Evolutionary conservation across 148 eudicot species (phyloP).

Genomic region (Mesembryanthemum crystallinum): DNA sequence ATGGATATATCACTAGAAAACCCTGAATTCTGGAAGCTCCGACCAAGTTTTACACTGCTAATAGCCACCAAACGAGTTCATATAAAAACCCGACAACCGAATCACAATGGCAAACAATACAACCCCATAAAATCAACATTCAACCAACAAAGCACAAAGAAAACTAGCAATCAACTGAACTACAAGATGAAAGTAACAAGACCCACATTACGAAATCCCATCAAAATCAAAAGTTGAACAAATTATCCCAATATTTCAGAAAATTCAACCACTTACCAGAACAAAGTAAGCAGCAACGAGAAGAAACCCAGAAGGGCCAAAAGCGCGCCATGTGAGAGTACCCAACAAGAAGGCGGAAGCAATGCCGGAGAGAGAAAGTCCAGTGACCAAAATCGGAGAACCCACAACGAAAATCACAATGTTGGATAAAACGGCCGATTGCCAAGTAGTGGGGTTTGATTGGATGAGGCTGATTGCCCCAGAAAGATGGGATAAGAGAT

Average conservation of each 20-base stretch:
- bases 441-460: slow-evolving; percentile 74
- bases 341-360: slow-evolving; percentile 88
- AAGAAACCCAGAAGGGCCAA: slow-evolving; percentile 69
- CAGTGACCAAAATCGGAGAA: slow-evolving; percentile 64
- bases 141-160: neutral
- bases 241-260: neutral
- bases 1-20: too few relatives aligned
- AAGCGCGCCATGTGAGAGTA: slow-evolving; percentile 79
- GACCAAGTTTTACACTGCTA: neutral
- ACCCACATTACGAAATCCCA: neutral
- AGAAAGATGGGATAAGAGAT: slow-evolving; percentile 32
- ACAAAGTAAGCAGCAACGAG: slow-evolving; percentile 87
- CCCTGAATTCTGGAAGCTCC: too few relatives aligned
- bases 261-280: slow-evolving; percentile 46
- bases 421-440: slow-evolving; percentile 64
- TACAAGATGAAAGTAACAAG: neutral
- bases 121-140: neutral
- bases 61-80: neutral
- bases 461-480: slow-evolving; percentile 38
- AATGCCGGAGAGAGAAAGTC: slow-evolving; percentile 68
- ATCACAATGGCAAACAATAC: neutral
- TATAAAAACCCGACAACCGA: neutral
- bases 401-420: slow-evolving; percentile 70
- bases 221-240: neutral
- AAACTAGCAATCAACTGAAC: neutral